Evolutionary conservation across 371 early-diverging fungal genomes (phyloP), one percentile per base, ranked within the genome.

Genomic region (Mortierella sp.): DNA sequence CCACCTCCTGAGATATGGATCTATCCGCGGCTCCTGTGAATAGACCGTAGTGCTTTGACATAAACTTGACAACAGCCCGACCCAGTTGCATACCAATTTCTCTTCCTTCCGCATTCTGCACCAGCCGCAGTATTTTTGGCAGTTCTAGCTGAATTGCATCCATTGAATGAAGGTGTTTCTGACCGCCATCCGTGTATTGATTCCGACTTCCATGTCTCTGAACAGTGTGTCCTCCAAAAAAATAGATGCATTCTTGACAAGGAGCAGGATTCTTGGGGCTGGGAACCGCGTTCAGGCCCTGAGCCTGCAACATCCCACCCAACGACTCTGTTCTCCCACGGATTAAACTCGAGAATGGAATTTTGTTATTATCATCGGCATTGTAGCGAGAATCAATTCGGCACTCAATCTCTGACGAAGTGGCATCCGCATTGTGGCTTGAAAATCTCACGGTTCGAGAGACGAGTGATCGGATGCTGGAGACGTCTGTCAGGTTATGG

Each of bases 81-180:
- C 64, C 75, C 1, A 73, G 47, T 37, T 47, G 43, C 68, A 63
- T 54, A 11, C 61, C 58, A n/a, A 73, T 52, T 37, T 67, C 60
- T 6, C 68, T 19, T 21, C 51, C 63, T 44, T 63, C 60, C 19
- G 58, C 59, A 24, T 63, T 67, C 0, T 39, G 49, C 4, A 63
- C 64, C n/a, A 60, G 21, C 24, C 75, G 55, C 26, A 73, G 17
- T 23, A 42, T 60, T 42, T 43, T 57, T 37, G 75, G 75, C 28
- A 73, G 17, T 50, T 73, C 75, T 43, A 73, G 42, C n/a, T 73
- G 75, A 42, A 73, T 73, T 27, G 75, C 68, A 43, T 73, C 75
- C 50, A 60, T 56, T 0, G 56, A 30, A 6, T 17, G 9, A 8
- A 15, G n/a, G 30, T 34, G 19, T n/a, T 21, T 28, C 15, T 34